Percentiles rank a stretch among this genome's conserved stretches.
Evolutionary conservation across 164 flowering plant species (phyloP).

Genomic region (Pachysandra terminalis): DNA sequence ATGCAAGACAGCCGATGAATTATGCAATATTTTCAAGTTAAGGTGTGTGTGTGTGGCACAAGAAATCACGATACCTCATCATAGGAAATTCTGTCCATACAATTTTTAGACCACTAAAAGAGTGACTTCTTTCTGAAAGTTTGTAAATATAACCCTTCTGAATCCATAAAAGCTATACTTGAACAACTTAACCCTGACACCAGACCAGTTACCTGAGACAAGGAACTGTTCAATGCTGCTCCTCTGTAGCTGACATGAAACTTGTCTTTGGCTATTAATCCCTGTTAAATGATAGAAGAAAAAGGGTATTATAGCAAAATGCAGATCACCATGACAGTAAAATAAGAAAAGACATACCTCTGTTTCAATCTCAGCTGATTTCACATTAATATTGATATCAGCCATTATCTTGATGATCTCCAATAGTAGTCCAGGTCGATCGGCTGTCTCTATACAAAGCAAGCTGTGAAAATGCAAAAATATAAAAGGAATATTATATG

Average conservation of each 20-base stretch:
- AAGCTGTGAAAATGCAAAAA: conserved; percentile 42
- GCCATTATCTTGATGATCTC: conserved; percentile 57
- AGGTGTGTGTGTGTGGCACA: too few relatives aligned
- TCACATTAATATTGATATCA: conserved; percentile 59
- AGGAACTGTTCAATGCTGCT: conserved; percentile 61
- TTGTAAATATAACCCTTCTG: too few relatives aligned
- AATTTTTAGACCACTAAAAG: too few relatives aligned
- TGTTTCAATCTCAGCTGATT: conserved; percentile 74
- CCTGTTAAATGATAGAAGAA: conserved; percentile 18
- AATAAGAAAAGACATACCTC: conserved; percentile 31
- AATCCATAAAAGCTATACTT: too few relatives aligned
- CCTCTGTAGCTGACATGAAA: conserved; percentile 93
- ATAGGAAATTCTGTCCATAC: too few relatives aligned
- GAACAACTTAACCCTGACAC: neutral
- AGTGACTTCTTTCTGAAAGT: too few relatives aligned
- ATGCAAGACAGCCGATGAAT: too few relatives aligned
- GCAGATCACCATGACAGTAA: neutral
- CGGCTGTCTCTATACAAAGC: conserved; percentile 93
- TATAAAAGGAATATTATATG: neutral
- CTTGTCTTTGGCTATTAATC: conserved; percentile 66
- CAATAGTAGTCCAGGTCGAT: conserved; percentile 80
- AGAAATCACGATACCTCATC: too few relatives aligned
- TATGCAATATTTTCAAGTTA: too few relatives aligned
- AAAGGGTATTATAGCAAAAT: too few relatives aligned
- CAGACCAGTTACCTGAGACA: conserved; percentile 60